phyloP scores from a whole-genome alignment of 176 grass and related monocot genomes.

The Bonia amplexicaulis region DNA sequence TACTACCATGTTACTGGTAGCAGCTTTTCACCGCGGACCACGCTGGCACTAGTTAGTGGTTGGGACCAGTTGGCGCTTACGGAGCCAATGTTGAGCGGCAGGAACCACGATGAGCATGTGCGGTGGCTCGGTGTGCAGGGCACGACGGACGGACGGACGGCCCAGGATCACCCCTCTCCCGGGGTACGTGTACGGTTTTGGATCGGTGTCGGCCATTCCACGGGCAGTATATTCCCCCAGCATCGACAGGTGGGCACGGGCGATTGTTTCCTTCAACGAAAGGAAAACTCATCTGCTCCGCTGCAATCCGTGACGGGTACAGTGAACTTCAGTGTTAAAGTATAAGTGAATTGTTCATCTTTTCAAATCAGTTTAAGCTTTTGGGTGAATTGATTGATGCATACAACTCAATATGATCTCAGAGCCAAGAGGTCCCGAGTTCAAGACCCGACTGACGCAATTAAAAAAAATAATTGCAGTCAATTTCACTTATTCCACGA shows the following conservation, averaged over 20 bases:
- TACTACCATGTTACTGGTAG: not conserved
- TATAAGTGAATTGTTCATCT: no score
- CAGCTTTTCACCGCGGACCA: slow-evolving; percentile 3
- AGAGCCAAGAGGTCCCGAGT: no score
- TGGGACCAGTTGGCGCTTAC: slow-evolving; percentile 9
- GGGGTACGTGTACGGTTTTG: slow-evolving; percentile 3
- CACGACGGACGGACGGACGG: slow-evolving; percentile 2
- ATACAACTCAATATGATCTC: no score
- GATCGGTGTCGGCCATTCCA: not conserved
- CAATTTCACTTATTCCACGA: no score
- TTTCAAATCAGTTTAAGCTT: no score
- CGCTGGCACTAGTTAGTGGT: not conserved
- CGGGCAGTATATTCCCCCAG: not conserved
- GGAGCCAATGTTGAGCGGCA: not conserved
- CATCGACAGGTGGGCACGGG: not conserved
- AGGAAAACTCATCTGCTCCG: not conserved
- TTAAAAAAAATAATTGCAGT: no score
- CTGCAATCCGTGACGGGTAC: not conserved
- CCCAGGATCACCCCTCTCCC: not conserved
- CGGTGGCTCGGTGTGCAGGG: not conserved
- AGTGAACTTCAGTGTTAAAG: not conserved
- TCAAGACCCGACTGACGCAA: no score
- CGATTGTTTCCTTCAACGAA: not conserved
- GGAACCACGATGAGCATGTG: slow-evolving; percentile 48
- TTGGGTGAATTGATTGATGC: no score